Evolutionary conservation across 495 filamentous ascomycete genomes (phyloP).

Genomic region (Gamarada debralockiae): DNA sequence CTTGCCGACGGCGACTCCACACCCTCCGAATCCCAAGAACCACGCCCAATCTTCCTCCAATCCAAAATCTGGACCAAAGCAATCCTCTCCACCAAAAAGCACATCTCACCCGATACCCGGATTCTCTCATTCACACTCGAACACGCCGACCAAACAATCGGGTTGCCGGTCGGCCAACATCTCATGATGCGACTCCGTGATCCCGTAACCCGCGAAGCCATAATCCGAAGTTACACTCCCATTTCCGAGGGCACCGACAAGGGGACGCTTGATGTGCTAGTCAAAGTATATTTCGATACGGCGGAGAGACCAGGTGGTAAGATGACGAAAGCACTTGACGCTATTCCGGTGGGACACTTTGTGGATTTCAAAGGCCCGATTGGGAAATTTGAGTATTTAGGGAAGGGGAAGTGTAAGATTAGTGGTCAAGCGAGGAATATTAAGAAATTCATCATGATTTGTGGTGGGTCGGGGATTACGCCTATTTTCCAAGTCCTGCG

Average conservation of each 20-base stretch:
- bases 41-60: conserved; percentile 62
- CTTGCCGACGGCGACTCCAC: conserved; percentile 34
- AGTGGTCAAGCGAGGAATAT: conserved; percentile 56
- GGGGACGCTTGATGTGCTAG: conserved; percentile 68
- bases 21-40: conserved; percentile 23
- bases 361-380: conserved; percentile 91
- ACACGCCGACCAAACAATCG: conserved; percentile 64
- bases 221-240: conserved; percentile 89
- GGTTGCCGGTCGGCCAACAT: conserved; percentile 86
- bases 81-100: conserved; percentile 58
- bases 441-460: conserved; percentile 80
- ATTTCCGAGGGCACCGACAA: conserved; percentile 59
- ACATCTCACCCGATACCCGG: conserved; percentile 75
- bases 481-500: conserved; percentile 87
- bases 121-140: conserved; percentile 83
- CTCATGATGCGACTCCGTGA: conserved; percentile 81
- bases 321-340: conserved; percentile 82
- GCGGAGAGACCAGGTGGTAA: conserved; percentile 59
- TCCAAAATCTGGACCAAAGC: conserved; percentile 67
- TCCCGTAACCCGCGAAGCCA: conserved; percentile 59
- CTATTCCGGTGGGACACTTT: conserved; percentile 60
- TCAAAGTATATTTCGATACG: conserved; percentile 82
- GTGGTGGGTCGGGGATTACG: conserved; percentile 84
- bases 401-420: conserved; percentile 60
- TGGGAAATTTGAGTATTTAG: conserved; percentile 81